Base-by-base conservation (phyloP, 345 rosid genomes). In the Bruguiera sexangula region DNA sequence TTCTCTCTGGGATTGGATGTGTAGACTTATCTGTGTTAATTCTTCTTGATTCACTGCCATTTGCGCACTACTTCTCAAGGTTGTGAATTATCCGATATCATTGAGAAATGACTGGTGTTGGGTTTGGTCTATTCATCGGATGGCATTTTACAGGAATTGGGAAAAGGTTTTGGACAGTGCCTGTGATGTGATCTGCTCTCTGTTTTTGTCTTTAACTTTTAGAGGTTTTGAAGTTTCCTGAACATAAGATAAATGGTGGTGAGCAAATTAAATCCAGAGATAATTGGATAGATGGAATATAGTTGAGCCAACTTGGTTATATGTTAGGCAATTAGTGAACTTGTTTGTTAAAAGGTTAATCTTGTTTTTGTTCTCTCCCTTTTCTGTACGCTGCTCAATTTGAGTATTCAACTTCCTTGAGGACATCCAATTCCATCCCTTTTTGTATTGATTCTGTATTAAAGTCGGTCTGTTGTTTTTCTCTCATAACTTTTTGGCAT, bases 141-240 rank as follows among this genome's bases (percentile, higher is more conserved):
- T 46, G 32, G 11, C 21, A 27, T 65, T 48, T 27, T 21, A 5
- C 52, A 21, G 37, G 29, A 15, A 65, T 65, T 65, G 26, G 16
- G 50, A 43, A 24, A 24, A 53, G 54, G 15, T 52, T 5, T n/a
- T n/a, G 53, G 31, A 18, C 22, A 24, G 11, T n/a, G 26, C 4
- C 21, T n/a, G 24, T 10, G 66, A 61, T 32, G 60, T 63, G 52
- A 39, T 63, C 67, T 63, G 16, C 54, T 63, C 22, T 26, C 55
- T 24, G 8, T 16, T 22, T 22, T 63, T 5, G 18, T 63, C 27
- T 63, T 13, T 2, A 63, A 32, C 27, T 26, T 63, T 29, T n/a
- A 43, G 46, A 52, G 53, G 6, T 10, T 31, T 10, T 16, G 57
- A 5, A 55, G 3, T 11, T 65, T 30, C 50, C 50, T 43, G 50